These are phyloP conservation scores for Globisporangium paroecandrum DNA, from an alignment of 352 stramenopile genomes.

Conservation along the genomic window DNA sequence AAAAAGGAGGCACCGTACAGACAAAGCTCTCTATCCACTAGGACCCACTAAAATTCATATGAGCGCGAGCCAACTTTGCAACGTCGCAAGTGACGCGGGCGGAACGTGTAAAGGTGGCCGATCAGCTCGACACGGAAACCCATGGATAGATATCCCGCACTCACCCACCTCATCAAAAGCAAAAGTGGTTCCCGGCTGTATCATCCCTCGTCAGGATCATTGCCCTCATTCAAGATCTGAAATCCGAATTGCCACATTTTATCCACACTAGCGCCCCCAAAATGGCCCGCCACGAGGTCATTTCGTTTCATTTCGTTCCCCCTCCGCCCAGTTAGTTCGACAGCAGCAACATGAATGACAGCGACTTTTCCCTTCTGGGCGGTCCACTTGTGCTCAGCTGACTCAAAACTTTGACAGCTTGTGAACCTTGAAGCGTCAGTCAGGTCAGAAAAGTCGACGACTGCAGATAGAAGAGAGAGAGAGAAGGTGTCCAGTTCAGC, in stretches of 20 bases:
- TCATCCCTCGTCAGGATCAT: background rate
- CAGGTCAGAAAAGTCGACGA: too few relatives aligned
- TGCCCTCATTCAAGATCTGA: background rate
- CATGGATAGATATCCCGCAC: background rate
- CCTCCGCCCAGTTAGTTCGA: too few relatives aligned
- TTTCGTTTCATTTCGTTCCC: too few relatives aligned
- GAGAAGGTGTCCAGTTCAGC: too few relatives aligned
- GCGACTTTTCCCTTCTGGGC: too few relatives aligned
- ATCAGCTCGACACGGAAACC: background rate
- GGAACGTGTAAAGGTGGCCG: background rate
- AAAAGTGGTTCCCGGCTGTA: background rate
- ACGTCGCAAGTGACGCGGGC: background rate
- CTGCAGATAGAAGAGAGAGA: too few relatives aligned
- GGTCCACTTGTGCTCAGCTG: too few relatives aligned
- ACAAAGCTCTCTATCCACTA: background rate
- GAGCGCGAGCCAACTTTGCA: too few relatives aligned
- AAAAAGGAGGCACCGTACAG: too few relatives aligned
- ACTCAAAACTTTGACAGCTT: too few relatives aligned
- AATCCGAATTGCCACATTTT: background rate
- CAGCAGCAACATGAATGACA: background rate
- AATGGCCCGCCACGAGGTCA: background rate
- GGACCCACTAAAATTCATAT: background rate
- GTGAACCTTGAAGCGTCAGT: too few relatives aligned
- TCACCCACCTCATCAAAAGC: background rate
- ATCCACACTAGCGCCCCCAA: background rate